phyloP scores from a whole-genome alignment of 2,329 filamentous ascomycete genomes.

The Madurella mycetomatis region DNA sequence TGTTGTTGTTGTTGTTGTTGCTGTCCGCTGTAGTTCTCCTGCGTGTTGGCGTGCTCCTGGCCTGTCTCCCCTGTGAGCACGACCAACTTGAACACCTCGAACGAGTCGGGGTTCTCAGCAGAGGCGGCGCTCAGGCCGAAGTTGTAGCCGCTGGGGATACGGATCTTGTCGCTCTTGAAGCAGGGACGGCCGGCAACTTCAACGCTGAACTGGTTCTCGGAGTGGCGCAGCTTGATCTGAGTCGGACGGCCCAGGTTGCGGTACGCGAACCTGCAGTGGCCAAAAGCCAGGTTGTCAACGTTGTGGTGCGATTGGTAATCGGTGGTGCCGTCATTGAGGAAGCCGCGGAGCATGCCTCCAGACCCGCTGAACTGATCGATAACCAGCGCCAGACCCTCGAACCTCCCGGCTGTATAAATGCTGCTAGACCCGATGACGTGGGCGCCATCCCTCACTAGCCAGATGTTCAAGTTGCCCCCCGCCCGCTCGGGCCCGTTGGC shows the following conservation, averaged over 20 bases:
- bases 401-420: slow-evolving; percentile 78
- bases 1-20: slow-evolving; percentile 21
- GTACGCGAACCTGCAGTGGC: slow-evolving; percentile 86
- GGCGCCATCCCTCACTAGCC: slow-evolving; percentile 72
- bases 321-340: slow-evolving; percentile 83
- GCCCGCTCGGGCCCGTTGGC: slow-evolving; percentile 80
- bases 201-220: slow-evolving; percentile 64
- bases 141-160: slow-evolving; percentile 73
- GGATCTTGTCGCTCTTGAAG: slow-evolving; percentile 77
- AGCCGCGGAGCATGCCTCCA: slow-evolving; percentile 80
- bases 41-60: slow-evolving; percentile 23
- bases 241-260: slow-evolving; percentile 85
- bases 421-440: slow-evolving; percentile 64
- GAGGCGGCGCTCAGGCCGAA: slow-evolving; percentile 86
- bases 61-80: slow-evolving; percentile 54
- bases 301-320: slow-evolving; percentile 73
- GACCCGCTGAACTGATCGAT: slow-evolving; percentile 76
- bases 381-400: slow-evolving; percentile 86
- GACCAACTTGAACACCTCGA: slow-evolving; percentile 85
- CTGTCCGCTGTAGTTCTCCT: slow-evolving; percentile 25
- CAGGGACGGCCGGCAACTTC: slow-evolving; percentile 74
- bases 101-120: slow-evolving; percentile 87
- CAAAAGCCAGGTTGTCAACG: slow-evolving; percentile 84
- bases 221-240: slow-evolving; percentile 68
- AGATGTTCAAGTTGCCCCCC: slow-evolving; percentile 87